These are phyloP conservation scores for Colletotrichum shisoi DNA, from an alignment of 2,329 filamentous ascomycete species.

Conservation along the genomic window DNA sequence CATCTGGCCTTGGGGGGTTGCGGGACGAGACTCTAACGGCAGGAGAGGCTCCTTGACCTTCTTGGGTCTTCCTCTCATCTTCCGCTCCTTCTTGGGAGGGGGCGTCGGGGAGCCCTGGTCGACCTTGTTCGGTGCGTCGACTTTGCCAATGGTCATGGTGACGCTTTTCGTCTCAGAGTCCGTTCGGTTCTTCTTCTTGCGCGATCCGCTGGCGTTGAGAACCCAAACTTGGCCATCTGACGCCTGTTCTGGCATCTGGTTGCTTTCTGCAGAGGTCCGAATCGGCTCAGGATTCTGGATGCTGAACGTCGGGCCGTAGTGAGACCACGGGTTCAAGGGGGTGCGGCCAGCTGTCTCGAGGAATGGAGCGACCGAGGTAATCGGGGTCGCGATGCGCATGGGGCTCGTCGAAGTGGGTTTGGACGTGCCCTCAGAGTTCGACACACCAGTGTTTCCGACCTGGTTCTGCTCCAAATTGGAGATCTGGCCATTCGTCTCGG, in stretches of 20 bases:
- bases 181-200: conserved; percentile 7
- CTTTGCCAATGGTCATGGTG: conserved; percentile 23
- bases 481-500: background rate
- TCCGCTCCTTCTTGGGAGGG: conserved; percentile 20
- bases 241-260: background rate
- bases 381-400: conserved; percentile 16
- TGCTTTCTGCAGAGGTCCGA: background rate
- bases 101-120: conserved; percentile 23
- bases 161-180: background rate
- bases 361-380: background rate
- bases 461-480: background rate
- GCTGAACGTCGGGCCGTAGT: conserved; percentile 5
- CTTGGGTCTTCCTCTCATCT: conserved; percentile 19
- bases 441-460: background rate
- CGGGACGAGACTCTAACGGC: background rate
- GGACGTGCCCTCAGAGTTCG: background rate
- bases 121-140: conserved; percentile 11
- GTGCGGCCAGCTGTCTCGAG: background rate
- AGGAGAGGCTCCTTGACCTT: conserved; percentile 12
- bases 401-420: background rate
- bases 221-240: conserved; percentile 18
- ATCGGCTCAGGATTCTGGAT: conserved; percentile 11
- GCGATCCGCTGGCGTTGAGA: conserved; percentile 6
- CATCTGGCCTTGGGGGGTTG: background rate
- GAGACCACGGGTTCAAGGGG: conserved; percentile 19